phyloP scores from a whole-genome alignment of 257 asterid genomes.

The Asclepias syriaca region DNA sequence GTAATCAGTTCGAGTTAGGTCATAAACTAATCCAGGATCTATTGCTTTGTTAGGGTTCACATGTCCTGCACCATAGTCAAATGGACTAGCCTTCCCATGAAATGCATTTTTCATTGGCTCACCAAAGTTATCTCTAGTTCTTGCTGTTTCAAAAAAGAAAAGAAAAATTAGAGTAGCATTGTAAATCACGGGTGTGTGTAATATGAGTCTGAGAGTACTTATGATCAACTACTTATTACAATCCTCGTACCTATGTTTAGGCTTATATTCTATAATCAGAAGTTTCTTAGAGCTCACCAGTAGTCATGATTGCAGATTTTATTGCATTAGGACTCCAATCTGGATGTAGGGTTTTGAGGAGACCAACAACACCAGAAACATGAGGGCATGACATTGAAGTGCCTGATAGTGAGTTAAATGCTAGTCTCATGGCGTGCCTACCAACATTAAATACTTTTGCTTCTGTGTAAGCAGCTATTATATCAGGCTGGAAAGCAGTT shows the following conservation, averaged over 20 bases:
- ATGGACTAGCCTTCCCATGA: conserved; percentile 52
- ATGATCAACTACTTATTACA: too few relatives aligned
- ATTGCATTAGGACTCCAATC: conserved; percentile 79
- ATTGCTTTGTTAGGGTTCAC: conserved; percentile 77
- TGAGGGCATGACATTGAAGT: conserved; percentile 32
- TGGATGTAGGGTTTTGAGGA: conserved; percentile 58
- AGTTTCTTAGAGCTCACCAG: conserved; percentile 30
- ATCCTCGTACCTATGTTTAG: too few relatives aligned
- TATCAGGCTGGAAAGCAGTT: conserved; percentile 59
- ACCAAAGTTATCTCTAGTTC: conserved; percentile 49
- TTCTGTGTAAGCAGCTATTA: conserved; percentile 64
- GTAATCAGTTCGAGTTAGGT: not conserved
- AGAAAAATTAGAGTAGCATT: too few relatives aligned
- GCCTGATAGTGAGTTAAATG: conserved; percentile 30
- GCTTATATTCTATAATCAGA: too few relatives aligned
- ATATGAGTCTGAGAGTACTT: too few relatives aligned
- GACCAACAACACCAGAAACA: conserved; percentile 66
- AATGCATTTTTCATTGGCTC: conserved; percentile 56
- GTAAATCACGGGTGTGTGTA: too few relatives aligned
- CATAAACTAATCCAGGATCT: conserved; percentile 19
- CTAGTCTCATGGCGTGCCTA: conserved; percentile 23
- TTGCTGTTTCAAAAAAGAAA: conserved; percentile 37
- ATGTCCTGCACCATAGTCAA: conserved; percentile 86
- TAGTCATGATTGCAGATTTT: conserved; percentile 66
- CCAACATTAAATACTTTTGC: conserved; percentile 42